Conservation (phyloP, 1,284 basidiomycete genomes). For the Chalciporus sp. region DNA sequence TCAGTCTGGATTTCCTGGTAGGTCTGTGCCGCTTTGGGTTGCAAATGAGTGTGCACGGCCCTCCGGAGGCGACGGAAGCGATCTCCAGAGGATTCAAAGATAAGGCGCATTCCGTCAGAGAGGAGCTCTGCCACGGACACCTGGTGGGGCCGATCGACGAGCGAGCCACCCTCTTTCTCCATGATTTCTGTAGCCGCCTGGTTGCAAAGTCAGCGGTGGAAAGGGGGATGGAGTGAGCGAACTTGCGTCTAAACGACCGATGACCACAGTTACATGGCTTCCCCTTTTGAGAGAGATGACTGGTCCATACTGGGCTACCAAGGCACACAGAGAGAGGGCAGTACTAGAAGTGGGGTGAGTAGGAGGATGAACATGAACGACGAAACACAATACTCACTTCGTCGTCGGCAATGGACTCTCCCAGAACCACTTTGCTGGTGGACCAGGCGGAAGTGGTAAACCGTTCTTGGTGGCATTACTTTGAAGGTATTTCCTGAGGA, state of each 20-base stretch:
- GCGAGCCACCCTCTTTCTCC: constrained; percentile 33
- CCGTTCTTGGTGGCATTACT: neutral
- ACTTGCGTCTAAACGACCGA: constrained; percentile 35
- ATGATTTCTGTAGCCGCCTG: constrained; percentile 32
- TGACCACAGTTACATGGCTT: constrained; percentile 25
- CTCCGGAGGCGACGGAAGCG: constrained; percentile 30
- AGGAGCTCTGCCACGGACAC: constrained; percentile 32
- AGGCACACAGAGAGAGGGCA: constrained; percentile 9
- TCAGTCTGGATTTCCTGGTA: constrained; percentile 39
- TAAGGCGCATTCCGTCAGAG: constrained; percentile 24
- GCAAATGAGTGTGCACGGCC: constrained; percentile 42
- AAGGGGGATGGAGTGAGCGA: neutral
- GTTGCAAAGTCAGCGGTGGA: no score
- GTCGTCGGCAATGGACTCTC: constrained; percentile 6
- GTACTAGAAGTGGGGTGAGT: no score
- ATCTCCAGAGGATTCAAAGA: constrained; percentile 23
- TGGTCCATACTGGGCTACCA: constrained; percentile 35
- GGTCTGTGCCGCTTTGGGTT: constrained; percentile 34
- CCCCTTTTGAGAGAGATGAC: constrained; percentile 32
- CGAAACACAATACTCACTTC: neutral
- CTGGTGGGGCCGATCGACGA: constrained; percentile 32
- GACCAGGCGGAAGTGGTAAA: neutral
- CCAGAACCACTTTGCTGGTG: constrained; percentile 16
- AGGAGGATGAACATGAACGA: no score
- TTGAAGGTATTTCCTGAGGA: neutral